Percentiles rank a stretch among this genome's conserved stretches.
Evolutionary conservation across 257 asterid species (phyloP).

Genomic region (Solanum lycopersicoides): DNA sequence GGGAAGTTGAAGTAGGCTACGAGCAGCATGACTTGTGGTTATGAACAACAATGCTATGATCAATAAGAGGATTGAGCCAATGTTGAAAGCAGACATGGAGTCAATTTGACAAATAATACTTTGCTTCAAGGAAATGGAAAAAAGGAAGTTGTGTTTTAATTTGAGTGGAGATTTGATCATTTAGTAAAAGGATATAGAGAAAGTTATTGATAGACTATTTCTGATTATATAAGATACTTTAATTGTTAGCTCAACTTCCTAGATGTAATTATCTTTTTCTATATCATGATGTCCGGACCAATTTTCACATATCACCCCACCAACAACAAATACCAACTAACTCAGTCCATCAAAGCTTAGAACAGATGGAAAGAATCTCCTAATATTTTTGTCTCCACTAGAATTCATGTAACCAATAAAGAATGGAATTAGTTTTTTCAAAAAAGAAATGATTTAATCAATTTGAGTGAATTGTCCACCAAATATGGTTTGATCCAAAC

Average conservation of each 20-base stretch:
- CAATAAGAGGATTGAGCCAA: background rate
- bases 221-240: background rate
- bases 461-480: background rate
- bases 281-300: fast-evolving
- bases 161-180: background rate
- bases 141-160: background rate
- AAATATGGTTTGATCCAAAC: background rate
- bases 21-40: background rate
- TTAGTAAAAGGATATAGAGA: background rate
- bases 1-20: background rate
- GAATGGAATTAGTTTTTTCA: background rate
- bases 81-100: background rate
- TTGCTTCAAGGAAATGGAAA: background rate
- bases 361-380: background rate
- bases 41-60: background rate
- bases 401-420: background rate
- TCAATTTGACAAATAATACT: background rate
- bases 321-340: background rate
- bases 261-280: background rate
- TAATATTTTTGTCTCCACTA: background rate
- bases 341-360: background rate
- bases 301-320: background rate
- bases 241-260: background rate
- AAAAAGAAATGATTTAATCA: background rate
- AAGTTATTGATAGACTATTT: background rate